phyloP scores from a whole-genome alignment of 257 asterid species.

The Solanum lycopersicoides region DNA sequence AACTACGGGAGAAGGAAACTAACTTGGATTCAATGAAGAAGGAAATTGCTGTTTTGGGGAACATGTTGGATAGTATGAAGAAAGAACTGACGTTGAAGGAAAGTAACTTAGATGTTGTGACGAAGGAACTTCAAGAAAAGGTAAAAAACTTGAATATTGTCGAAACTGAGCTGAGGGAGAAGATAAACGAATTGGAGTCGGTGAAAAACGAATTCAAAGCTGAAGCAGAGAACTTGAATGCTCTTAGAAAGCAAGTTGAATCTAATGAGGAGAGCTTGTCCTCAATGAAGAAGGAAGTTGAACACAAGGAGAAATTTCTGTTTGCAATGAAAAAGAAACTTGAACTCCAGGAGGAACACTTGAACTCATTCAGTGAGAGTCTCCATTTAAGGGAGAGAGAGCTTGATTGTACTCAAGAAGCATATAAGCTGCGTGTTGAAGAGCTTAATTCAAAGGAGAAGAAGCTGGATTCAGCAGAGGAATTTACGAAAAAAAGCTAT shows the following conservation, averaged over 20 bases:
- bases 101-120: neutral
- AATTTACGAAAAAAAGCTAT: slow-evolving; percentile 8
- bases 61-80: neutral
- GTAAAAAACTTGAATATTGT: neutral
- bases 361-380: slow-evolving; percentile 3
- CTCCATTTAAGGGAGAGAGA: slow-evolving; percentile 21
- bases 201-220: slow-evolving; percentile 9
- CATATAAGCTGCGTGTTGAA: slow-evolving; percentile 1
- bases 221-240: slow-evolving; percentile 3
- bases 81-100: neutral
- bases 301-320: slow-evolving; percentile 3
- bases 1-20: neutral
- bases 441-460: slow-evolving; percentile 26
- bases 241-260: neutral
- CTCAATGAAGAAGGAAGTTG: slow-evolving; percentile 13
- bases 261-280: neutral
- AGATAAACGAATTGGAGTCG: neutral
- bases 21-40: neutral
- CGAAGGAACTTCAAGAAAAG: neutral
- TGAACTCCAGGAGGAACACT: slow-evolving; percentile 2
- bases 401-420: slow-evolving; percentile 4
- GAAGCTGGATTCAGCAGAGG: slow-evolving; percentile 17
- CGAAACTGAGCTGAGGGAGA: neutral
- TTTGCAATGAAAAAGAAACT: slow-evolving; percentile 5
- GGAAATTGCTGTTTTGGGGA: neutral